A percentile compares a stretch with the other conserved stretches of the same genome.
phyloP scores from a whole-genome alignment of 495 filamentous ascomycete species.

The Viridothelium virens region DNA sequence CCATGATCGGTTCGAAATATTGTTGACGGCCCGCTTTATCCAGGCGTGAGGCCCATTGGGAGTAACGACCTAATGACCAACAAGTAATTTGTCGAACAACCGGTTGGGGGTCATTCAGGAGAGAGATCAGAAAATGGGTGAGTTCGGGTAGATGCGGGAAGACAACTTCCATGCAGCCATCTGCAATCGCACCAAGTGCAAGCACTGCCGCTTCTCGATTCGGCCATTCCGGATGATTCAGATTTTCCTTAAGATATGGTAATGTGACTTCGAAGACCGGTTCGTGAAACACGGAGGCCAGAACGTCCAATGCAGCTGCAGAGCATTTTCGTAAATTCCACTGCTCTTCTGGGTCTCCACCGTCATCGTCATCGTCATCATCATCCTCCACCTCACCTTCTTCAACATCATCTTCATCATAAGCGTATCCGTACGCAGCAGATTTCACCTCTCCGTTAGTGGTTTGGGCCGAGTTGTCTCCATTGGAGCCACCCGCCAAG shows the following conservation, averaged over 20 bases:
- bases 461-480: constrained; percentile 39
- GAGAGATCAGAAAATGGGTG: constrained; percentile 79
- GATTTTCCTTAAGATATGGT: constrained; percentile 84
- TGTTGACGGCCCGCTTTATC: constrained; percentile 55
- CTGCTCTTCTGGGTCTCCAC: constrained; percentile 77
- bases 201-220: constrained; percentile 92
- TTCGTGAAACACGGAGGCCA: constrained; percentile 80
- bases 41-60: constrained; percentile 81
- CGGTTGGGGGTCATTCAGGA: constrained; percentile 76
- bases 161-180: constrained; percentile 86
- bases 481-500: constrained; percentile 41
- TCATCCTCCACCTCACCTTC: constrained; percentile 82
- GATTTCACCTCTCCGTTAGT: constrained; percentile 31
- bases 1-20: constrained; percentile 96
- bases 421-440: constrained; percentile 27
- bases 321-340: constrained; percentile 98
- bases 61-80: constrained; percentile 94
- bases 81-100: constrained; percentile 97
- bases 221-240: constrained; percentile 82
- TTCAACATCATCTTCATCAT: constrained; percentile 61
- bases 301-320: constrained; percentile 88
- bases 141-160: constrained; percentile 86
- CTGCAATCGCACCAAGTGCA: constrained; percentile 87
- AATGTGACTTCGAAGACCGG: constrained; percentile 85
- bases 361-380: constrained; percentile 64